Conservation (phyloP, 768 basidiomycete genomes). For the Naematelia encephala region DNA sequence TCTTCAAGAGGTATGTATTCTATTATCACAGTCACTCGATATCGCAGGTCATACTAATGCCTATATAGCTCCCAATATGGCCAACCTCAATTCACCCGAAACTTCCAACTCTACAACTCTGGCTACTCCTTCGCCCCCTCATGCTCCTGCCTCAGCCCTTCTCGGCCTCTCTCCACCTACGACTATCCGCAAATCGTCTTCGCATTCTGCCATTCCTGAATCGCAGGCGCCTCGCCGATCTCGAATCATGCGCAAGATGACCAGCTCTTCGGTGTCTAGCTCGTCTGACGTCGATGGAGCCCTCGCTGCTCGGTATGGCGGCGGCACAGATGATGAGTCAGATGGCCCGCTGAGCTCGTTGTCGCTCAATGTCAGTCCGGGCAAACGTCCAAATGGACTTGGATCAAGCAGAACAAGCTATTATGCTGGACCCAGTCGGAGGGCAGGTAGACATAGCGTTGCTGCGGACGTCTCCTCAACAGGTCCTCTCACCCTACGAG, state of each 20-base stretch:
- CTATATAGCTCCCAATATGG: not conserved
- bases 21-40: not conserved
- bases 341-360: slow-evolving; percentile 18
- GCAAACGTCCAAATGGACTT: slow-evolving; percentile 3
- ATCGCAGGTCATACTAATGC: not conserved
- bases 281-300: slow-evolving; percentile 20
- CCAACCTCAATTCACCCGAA: slow-evolving; percentile 21
- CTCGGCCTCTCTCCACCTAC: slow-evolving; percentile 33
- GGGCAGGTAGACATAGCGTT: slow-evolving; percentile 43
- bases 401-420: slow-evolving; percentile 10
- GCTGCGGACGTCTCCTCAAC: slow-evolving; percentile 24
- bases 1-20: slow-evolving; percentile 4
- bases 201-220: slow-evolving; percentile 28
- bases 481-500: slow-evolving; percentile 69
- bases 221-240: slow-evolving; percentile 33
- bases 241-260: slow-evolving; percentile 22
- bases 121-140: slow-evolving; percentile 24
- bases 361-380: slow-evolving; percentile 21
- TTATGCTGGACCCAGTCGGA: slow-evolving; percentile 28
- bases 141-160: slow-evolving; percentile 23
- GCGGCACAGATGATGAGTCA: slow-evolving; percentile 31
- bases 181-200: slow-evolving; percentile 36
- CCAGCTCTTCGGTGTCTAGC: slow-evolving; percentile 22
- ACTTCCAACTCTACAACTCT: slow-evolving; percentile 21
- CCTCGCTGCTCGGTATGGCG: slow-evolving; percentile 25